Evolutionary conservation across 1,139 yeast genomes (phyloP), one percentile per base, ranked within the genome.

Genomic region (Scheffersomyces stambukii): DNA sequence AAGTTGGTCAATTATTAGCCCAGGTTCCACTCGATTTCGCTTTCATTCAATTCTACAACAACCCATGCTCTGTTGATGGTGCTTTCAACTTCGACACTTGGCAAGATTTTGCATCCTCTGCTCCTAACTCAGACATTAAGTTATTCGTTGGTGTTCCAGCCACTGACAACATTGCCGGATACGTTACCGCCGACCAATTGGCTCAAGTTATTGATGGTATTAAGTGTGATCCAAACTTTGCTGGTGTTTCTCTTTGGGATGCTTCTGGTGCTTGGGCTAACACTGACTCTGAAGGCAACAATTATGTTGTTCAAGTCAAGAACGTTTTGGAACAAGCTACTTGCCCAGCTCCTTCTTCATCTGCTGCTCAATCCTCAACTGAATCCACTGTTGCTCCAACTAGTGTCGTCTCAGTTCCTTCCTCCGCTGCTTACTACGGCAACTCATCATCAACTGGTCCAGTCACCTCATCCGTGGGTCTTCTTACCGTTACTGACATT

Each of bases 201-300:
- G 33, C 36, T n/a, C 13, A 23, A 17, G 28, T 36, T 21, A 51
- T 76, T 28, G 45, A 52, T 6, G 37, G 53, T 5, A 64, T 77
- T 33, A 58, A 66, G 29, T 46, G 61, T 30, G 55, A 61, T 26
- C 50, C 70, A 31, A 45, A 52, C 41, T 84, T 88, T 48, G 96
- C 93, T 39, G 96, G 96, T 53, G 70, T 88, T 42, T 77, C 84
- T 62, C 57, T 86, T 33, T 88, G 96, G 96, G 96, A 88, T 56
- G 96, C 95, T 28, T 81, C 91, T 29, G 86, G 81, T 56, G 88
- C 82, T n/a, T 72, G 66, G 50, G 48, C 68, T 13, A 84, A 84
- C 48, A 52, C 47, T 16, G 61, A 65, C 25, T 26, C 13, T 13
- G 19, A 32, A 13, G 41, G 41, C 25, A 28, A 37, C 12, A 37